Evolutionary conservation across 2,329 filamentous ascomycete genomes (phyloP).

Genomic region (Colletotrichum brevisporum): DNA sequence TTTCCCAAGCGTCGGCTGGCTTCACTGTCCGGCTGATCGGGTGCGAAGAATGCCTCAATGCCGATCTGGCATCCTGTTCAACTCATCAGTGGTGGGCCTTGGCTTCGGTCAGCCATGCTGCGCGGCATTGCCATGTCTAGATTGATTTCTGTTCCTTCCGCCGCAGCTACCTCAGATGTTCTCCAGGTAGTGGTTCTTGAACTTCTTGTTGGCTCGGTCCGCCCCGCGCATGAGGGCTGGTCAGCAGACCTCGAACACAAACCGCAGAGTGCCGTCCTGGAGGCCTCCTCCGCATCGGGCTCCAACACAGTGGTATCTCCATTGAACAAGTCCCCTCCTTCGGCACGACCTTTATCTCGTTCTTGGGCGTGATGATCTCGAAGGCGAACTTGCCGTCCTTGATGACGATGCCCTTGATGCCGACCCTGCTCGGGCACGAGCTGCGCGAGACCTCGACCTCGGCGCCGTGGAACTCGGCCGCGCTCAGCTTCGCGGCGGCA

Average conservation of each 20-base stretch:
- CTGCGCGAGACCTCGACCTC: conserved; percentile 86
- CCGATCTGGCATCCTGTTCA: no score
- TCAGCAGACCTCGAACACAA: conserved; percentile 91
- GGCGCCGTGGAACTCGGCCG: conserved; percentile 93
- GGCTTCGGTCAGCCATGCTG: no score
- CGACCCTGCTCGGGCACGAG: conserved; percentile 84
- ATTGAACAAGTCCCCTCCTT: conserved; percentile 93
- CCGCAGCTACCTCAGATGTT: conserved; percentile 70
- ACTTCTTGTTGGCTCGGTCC: conserved; percentile 91
- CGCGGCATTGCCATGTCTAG: background rate
- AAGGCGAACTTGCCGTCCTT: conserved; percentile 90
- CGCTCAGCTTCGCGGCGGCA: conserved; percentile 81
- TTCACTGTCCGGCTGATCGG: no score
- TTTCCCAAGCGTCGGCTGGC: no score
- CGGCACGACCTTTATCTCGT: conserved; percentile 83
- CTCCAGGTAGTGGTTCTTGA: conserved; percentile 85
- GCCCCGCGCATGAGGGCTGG: conserved; percentile 86
- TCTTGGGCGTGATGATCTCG: conserved; percentile 81
- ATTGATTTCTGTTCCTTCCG: no score
- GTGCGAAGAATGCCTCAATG: no score
- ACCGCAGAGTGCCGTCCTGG: conserved; percentile 51
- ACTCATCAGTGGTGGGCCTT: no score
- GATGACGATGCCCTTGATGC: conserved; percentile 87
- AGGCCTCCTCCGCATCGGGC: conserved; percentile 39
- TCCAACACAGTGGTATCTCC: conserved; percentile 76